Evolutionary conservation across 305 asterid species (phyloP).

Genomic region (Fraxinus dipetala): DNA sequence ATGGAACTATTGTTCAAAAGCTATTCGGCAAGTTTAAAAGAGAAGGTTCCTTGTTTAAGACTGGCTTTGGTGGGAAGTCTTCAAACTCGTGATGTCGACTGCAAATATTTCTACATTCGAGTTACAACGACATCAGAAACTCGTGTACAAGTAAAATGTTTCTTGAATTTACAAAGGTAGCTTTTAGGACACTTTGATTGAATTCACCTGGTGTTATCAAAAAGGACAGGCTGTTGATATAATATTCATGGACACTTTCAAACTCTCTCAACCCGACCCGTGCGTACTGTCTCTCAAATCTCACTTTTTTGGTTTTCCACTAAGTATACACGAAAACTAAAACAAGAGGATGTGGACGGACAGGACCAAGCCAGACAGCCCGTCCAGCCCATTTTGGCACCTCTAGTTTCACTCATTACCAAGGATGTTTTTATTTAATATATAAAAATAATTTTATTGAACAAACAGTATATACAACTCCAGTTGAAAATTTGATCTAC

Average conservation of each 20-base stretch:
- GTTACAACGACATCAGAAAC: neutral
- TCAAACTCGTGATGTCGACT: neutral
- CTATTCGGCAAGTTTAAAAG: neutral
- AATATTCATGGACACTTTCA: neutral
- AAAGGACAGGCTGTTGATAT: neutral
- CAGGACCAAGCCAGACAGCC: neutral
- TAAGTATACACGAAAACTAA: neutral
- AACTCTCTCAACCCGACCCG: neutral
- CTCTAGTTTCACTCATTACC: neutral
- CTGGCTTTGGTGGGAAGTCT: neutral
- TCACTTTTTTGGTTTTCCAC: neutral
- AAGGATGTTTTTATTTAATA: neutral
- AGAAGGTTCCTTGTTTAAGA: neutral
- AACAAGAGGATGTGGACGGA: neutral
- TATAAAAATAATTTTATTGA: constrained; percentile 3
- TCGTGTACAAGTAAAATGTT: neutral
- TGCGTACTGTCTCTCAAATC: neutral
- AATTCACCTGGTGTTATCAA: neutral
- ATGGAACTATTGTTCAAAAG: neutral
- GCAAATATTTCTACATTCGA: neutral
- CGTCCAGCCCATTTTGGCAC: neutral
- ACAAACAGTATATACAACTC: constrained; percentile 33
- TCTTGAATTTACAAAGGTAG: neutral
- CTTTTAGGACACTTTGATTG: neutral
- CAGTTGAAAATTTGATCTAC: constrained; percentile 22